These are phyloP conservation scores for Wickerhamomyces hampshirensis DNA, from an alignment of 805 yeast species.

Conservation along the genomic window DNA sequence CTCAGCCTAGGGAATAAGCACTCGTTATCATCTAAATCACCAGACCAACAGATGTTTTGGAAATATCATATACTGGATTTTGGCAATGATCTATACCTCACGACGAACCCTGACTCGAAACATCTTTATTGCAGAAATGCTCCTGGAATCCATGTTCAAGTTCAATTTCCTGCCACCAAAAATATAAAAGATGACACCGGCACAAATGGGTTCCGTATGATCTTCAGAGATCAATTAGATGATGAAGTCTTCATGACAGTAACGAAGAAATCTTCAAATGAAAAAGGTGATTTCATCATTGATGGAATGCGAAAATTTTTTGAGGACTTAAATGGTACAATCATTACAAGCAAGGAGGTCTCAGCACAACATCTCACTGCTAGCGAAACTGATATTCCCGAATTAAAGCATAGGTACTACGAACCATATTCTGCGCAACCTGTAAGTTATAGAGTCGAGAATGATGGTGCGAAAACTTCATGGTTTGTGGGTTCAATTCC, in stretches of 20 bases:
- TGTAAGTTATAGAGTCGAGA: conserved; percentile 29
- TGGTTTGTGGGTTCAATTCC: conserved; percentile 46
- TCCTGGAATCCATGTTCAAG: conserved; percentile 52
- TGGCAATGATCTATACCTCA: conserved; percentile 51
- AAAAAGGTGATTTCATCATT: conserved; percentile 10
- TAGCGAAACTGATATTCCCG: conserved; percentile 5
- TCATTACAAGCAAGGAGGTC: neutral
- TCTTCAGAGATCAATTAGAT: conserved; percentile 21
- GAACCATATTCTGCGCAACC: conserved; percentile 11
- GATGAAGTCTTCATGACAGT: conserved; percentile 14
- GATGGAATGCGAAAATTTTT: conserved; percentile 9
- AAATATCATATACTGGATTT: conserved; percentile 58
- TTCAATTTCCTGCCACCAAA: conserved; percentile 10
- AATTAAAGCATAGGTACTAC: conserved; percentile 1
- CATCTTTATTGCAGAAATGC: conserved; percentile 57
- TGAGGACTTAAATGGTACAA: conserved; percentile 12
- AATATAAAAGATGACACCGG: conserved; percentile 10
- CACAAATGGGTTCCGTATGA: conserved; percentile 28
- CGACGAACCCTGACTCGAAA: conserved; percentile 62
- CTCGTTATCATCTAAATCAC: neutral
- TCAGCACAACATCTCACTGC: conserved; percentile 1
- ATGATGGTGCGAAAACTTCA: conserved; percentile 17
- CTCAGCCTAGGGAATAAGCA: conserved; percentile 1
- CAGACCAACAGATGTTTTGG: conserved; percentile 18
- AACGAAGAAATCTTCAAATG: conserved; percentile 6